These are phyloP conservation scores for Boletus rubroflammeus DNA, from an alignment of 768 basidiomycete genomes.

Conservation along the genomic window DNA sequence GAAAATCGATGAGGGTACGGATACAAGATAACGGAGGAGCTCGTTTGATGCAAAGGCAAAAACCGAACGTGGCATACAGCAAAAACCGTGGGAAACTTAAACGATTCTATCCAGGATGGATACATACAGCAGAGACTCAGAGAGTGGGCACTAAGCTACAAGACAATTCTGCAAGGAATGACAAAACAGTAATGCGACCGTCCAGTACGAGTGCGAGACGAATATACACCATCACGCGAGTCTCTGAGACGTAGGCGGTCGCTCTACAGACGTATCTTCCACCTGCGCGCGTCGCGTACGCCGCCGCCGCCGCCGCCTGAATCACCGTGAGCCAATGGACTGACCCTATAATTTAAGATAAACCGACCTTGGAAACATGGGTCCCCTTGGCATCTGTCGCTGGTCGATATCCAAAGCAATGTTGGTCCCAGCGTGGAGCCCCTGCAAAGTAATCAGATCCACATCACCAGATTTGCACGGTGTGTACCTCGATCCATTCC, in stretches of 20 bases:
- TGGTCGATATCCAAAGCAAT: constrained; percentile 90
- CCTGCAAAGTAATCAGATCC: constrained; percentile 40
- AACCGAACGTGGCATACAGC: constrained; percentile 28
- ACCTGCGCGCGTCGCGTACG: constrained; percentile 20
- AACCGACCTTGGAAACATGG: constrained; percentile 71
- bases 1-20: constrained; percentile 34
- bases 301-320: constrained; percentile 31
- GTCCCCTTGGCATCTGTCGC: constrained; percentile 87
- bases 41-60: constrained; percentile 33
- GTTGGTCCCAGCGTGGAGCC: constrained; percentile 88
- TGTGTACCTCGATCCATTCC: constrained; percentile 88
- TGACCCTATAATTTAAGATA: background rate
- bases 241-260: background rate
- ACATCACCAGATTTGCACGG: constrained; percentile 1
- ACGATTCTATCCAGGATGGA: background rate
- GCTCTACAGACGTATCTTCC: constrained; percentile 3
- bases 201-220: background rate
- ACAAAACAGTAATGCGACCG: background rate
- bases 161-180: background rate
- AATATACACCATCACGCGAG: background rate
- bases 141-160: background rate
- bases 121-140: background rate
- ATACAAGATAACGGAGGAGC: constrained; percentile 33
- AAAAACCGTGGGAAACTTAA: constrained; percentile 31
- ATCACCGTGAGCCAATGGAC: background rate